These are phyloP conservation scores for Trichoderma erinaceum DNA, from an alignment of 495 filamentous ascomycete genomes.

Conservation along the genomic window DNA sequence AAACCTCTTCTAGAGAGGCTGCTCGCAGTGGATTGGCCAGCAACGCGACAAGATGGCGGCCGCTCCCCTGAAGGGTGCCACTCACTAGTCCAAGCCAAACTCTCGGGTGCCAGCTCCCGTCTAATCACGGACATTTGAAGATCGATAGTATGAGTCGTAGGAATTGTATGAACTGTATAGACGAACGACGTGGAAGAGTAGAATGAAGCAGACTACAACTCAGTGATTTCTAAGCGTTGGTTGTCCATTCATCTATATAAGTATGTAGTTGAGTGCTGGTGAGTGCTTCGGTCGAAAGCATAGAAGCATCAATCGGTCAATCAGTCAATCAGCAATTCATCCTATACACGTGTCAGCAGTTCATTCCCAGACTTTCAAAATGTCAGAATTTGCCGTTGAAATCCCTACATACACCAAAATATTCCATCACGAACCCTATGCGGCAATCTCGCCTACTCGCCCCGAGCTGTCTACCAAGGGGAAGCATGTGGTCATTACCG, in stretches of 20 bases:
- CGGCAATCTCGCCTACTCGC: slow-evolving; percentile 34
- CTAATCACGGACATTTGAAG: too few species aligned
- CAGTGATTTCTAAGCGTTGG: not conserved
- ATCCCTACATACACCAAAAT: slow-evolving; percentile 20
- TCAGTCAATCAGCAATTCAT: not conserved
- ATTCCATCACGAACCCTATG: slow-evolving; percentile 36
- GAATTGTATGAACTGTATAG: too few species aligned
- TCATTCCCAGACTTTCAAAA: not conserved
- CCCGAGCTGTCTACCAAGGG: slow-evolving; percentile 33
- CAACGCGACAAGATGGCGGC: not conserved
- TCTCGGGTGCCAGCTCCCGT: not conserved
- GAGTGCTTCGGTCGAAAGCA: not conserved
- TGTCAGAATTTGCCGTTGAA: not conserved
- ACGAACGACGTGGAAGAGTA: too few species aligned
- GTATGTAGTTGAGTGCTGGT: not conserved
- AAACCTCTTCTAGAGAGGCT: not conserved
- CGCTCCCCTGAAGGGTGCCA: not conserved
- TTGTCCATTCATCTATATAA: not conserved
- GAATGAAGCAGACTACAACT: not conserved
- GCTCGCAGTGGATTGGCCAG: not conserved
- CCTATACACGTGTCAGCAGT: not conserved
- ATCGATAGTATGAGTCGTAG: too few species aligned
- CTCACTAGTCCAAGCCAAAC: not conserved
- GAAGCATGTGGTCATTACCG: slow-evolving; percentile 44
- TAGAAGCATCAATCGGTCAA: not conserved